A percentile compares a stretch with the other conserved stretches of the same genome.
phyloP scores from a whole-genome alignment of 108 stramenopile genomes.

The Bacterosira constricta region DNA sequence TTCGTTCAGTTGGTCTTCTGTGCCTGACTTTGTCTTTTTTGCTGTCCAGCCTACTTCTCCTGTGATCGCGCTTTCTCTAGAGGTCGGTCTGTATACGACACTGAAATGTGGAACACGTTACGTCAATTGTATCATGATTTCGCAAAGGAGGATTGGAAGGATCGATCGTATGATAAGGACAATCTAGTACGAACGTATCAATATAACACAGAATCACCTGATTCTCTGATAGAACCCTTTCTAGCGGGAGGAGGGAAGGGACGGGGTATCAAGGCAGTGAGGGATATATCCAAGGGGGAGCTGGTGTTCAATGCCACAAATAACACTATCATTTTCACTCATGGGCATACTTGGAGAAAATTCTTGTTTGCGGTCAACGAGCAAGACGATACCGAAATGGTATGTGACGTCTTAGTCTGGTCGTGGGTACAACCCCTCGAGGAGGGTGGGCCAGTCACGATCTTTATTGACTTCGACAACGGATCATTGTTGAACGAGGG shows the following conservation, averaged over 20 bases:
- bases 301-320: conserved; percentile 48
- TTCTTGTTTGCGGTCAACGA: conserved; percentile 35
- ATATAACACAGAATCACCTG: conserved; percentile 3
- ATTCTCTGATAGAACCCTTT: conserved; percentile 36
- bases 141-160: conserved; percentile 9
- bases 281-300: conserved; percentile 37
- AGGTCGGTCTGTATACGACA: conserved; percentile 4
- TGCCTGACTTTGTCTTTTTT: no score
- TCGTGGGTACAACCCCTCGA: conserved; percentile 38
- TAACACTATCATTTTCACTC: conserved; percentile 38
- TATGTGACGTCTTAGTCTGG: conserved; percentile 42
- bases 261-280: conserved; percentile 21
- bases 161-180: neutral
- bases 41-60: conserved; percentile 42
- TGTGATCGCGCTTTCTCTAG: conserved; percentile 23
- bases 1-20: no score
- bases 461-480: conserved; percentile 43
- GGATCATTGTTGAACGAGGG: conserved; percentile 48
- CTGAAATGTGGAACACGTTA: conserved; percentile 22
- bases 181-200: conserved; percentile 5
- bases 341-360: conserved; percentile 47
- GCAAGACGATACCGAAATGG: conserved; percentile 7
- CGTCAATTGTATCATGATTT: conserved; percentile 32
- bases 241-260: conserved; percentile 40
- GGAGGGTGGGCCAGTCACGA: conserved; percentile 16